Evolutionary conservation across 768 basidiomycete genomes (phyloP).

Genomic region (Hirschioporus abietinus): DNA sequence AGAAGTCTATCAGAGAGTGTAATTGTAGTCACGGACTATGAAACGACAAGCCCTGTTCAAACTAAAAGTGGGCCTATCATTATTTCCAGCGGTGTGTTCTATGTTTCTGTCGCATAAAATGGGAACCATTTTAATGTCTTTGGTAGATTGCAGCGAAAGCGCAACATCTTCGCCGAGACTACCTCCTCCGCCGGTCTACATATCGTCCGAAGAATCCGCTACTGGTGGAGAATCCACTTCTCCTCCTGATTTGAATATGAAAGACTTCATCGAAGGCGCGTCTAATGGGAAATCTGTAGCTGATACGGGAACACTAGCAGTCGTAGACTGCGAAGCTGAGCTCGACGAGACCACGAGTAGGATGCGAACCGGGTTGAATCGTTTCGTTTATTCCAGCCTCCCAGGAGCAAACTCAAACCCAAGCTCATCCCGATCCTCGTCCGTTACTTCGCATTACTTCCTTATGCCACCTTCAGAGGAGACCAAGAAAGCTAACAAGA

Average conservation of each 20-base stretch:
- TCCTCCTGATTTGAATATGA: neutral
- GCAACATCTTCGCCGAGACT: neutral
- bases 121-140: neutral
- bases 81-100: neutral
- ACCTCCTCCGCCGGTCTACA: neutral
- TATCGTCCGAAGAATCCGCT: neutral
- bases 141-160: slow-evolving; percentile 2
- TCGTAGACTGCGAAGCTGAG: neutral
- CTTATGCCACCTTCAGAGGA: neutral
- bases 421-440: neutral
- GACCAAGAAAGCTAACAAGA: neutral
- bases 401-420: neutral
- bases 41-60: slow-evolving; percentile 11
- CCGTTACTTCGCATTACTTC: neutral
- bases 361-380: neutral
- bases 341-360: neutral
- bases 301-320: neutral
- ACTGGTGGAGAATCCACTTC: neutral
- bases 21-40: slow-evolving; percentile 2
- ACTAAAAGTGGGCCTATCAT: slow-evolving; percentile 1
- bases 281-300: neutral
- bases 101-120: neutral
- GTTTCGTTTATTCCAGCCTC: neutral
- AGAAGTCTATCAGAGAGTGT: slow-evolving; percentile 4
- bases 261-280: neutral